Evolutionary conservation across 1,139 yeast genomes (phyloP).

Genomic region (Lodderomyces oxycetoniae): DNA sequence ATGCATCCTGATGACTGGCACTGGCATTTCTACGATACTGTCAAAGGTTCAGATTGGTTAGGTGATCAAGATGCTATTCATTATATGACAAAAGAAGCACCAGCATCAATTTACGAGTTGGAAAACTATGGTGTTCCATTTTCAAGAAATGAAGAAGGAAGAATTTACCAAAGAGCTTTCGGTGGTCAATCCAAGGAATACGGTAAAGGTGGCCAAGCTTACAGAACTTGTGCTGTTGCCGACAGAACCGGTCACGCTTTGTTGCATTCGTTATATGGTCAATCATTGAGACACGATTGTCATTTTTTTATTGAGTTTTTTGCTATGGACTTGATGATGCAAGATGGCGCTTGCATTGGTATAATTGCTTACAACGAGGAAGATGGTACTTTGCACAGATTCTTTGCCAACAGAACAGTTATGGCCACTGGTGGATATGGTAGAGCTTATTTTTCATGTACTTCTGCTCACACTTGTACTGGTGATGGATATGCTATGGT

Average conservation of each 20-base stretch:
- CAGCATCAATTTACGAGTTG: constrained; percentile 89
- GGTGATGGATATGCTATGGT: constrained; percentile 99
- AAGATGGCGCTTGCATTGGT: constrained; percentile 95
- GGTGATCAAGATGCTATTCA: constrained; percentile 99
- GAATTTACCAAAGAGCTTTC: constrained; percentile 97
- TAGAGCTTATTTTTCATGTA: constrained; percentile 96
- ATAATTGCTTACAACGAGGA: constrained; percentile 97
- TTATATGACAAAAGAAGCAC: constrained; percentile 98
- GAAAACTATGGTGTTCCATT: constrained; percentile 99
- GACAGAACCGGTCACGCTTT: constrained; percentile 99
- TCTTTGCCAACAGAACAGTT: constrained; percentile 93
- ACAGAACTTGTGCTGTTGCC: constrained; percentile 98
- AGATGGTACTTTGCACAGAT: constrained; percentile 97
- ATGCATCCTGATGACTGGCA: constrained; percentile 99
- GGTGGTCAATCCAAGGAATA: constrained; percentile 96
- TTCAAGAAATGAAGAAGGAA: constrained; percentile 94
- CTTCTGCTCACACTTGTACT: constrained; percentile 99
- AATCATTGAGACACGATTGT: constrained; percentile 93
- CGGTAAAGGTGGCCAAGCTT: constrained; percentile 99
- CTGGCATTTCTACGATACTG: constrained; percentile 99
- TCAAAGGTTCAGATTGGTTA: constrained; percentile 99
- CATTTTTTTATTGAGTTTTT: constrained; percentile 97
- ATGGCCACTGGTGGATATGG: constrained; percentile 99
- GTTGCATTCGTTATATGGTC: constrained; percentile 94
- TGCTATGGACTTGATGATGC: constrained; percentile 91